phyloP scores from a whole-genome alignment of 371 early-diverging fungal genomes.

The Phascolomyces articulosus region DNA sequence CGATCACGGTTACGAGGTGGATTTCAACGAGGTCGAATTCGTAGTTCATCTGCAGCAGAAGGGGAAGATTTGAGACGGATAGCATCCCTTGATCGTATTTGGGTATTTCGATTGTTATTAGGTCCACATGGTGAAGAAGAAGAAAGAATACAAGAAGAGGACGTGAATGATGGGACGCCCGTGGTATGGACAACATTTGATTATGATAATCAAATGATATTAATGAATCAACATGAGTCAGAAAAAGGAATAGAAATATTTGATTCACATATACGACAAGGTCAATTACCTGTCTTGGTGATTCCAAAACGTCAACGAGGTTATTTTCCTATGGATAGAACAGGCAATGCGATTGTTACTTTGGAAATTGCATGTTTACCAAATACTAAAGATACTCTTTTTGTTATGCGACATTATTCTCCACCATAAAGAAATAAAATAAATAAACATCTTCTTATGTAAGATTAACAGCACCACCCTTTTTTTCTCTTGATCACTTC shows the following conservation, averaged over 20 bases:
- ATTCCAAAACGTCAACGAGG: constrained; percentile 20
- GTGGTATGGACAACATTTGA: constrained; percentile 40
- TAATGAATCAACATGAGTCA: constrained; percentile 9
- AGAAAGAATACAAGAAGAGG: not conserved
- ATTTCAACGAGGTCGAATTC: not conserved
- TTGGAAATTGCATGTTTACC: constrained; percentile 22
- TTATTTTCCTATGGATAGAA: constrained; percentile 24
- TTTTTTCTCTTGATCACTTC: not conserved
- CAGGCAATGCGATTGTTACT: constrained; percentile 19
- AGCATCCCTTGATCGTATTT: constrained; percentile 25
- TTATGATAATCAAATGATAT: constrained; percentile 26
- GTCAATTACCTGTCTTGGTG: constrained; percentile 29
- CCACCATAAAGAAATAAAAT: constrained; percentile 3
- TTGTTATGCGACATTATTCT: constrained; percentile 19
- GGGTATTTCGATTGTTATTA: constrained; percentile 29
- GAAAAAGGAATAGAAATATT: constrained; percentile 27
- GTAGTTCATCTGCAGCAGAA: not conserved
- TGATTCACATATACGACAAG: constrained; percentile 38
- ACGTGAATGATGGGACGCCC: not conserved
- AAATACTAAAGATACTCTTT: constrained; percentile 14
- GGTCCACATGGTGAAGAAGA: not conserved
- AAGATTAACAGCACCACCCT: no score
- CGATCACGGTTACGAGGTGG: not conserved
- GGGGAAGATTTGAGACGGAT: constrained; percentile 9
- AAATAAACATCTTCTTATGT: no score